Evolutionary conservation across 345 rosid genomes (phyloP).

Genomic region (Cardamine chenopodiifolia): DNA sequence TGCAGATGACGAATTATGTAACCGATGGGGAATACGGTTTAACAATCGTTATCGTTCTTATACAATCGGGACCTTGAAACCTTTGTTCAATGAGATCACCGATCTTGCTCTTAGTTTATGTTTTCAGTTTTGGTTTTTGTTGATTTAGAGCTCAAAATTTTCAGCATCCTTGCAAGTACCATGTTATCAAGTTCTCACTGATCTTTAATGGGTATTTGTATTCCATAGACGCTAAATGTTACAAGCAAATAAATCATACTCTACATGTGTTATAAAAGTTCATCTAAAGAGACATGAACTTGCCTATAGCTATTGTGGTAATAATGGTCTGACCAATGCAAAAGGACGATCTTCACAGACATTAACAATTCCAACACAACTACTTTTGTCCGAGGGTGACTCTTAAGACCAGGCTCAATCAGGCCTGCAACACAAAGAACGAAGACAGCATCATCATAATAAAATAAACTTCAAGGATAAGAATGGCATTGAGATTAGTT

Average conservation of each 20-base stretch:
- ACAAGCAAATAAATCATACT: constrained; percentile 4
- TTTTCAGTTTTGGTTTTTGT: not conserved
- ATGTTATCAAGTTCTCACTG: not conserved
- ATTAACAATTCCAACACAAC: constrained; percentile 68
- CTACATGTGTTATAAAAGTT: constrained; percentile 9
- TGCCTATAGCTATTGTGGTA: constrained; percentile 22
- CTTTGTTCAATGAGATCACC: constrained; percentile 7
- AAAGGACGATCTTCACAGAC: constrained; percentile 57
- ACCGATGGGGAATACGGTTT: constrained; percentile 30
- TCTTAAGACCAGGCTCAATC: constrained; percentile 63
- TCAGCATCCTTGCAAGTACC: not conserved
- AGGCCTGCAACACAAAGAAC: constrained; percentile 52
- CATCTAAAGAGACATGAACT: constrained; percentile 13
- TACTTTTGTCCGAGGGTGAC: constrained; percentile 51
- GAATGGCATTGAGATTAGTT: not conserved
- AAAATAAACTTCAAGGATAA: constrained; percentile 8
- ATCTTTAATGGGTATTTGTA: not conserved
- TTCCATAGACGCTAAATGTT: not conserved
- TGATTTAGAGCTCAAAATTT: not conserved
- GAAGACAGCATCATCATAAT: not conserved
- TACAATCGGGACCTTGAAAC: not conserved
- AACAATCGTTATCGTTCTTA: constrained; percentile 23
- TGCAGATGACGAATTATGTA: constrained; percentile 42
- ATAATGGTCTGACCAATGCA: constrained; percentile 68
- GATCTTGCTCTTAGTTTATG: not conserved